Conservation (phyloP, 345 rosid species). For the Gossypium anomalum region DNA sequence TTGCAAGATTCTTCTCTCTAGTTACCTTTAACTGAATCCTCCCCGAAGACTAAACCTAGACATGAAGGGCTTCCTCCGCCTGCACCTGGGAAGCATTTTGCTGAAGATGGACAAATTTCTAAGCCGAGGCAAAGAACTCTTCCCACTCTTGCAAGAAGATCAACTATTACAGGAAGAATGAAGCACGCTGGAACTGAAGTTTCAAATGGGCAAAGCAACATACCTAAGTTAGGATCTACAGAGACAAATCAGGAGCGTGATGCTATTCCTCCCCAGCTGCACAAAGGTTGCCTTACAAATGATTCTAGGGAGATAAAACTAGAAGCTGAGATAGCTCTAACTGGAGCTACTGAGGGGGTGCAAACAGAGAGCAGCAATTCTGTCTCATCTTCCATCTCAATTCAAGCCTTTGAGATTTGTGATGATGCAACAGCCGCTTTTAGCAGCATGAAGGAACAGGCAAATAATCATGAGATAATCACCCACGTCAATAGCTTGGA, state of each 20-base stretch:
- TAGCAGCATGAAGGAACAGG: conserved; percentile 45
- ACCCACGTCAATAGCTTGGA: conserved; percentile 31
- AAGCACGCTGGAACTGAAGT: conserved; percentile 49
- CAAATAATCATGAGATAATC: conserved; percentile 33
- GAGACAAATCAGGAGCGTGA: conserved; percentile 35
- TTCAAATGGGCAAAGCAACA: conserved; percentile 35
- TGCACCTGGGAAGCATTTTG: conserved; percentile 38
- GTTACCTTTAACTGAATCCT: conserved; percentile 59
- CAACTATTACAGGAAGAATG: conserved; percentile 43
- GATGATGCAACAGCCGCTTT: conserved; percentile 72
- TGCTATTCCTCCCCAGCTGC: conserved; percentile 25
- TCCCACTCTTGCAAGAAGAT: conserved; percentile 48
- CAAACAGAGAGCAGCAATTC: conserved; percentile 78
- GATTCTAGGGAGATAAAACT: conserved; percentile 26
- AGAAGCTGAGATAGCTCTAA: conserved; percentile 38
- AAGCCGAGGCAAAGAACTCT: conserved; percentile 67
- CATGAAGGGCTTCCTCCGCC: conserved; percentile 63
- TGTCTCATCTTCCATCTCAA: conserved; percentile 67
- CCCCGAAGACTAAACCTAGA: conserved; percentile 65
- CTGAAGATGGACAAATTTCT: conserved; percentile 46
- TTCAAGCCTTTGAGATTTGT: conserved; percentile 71
- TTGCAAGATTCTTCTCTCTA: conserved; percentile 27
- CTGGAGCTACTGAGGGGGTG: conserved; percentile 43
- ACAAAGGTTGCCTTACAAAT: conserved; percentile 24
- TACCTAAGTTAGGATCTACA: conserved; percentile 32